These are phyloP conservation scores for Euryodendron excelsum DNA, from an alignment of 148 eudicot species.

Conservation along the genomic window DNA sequence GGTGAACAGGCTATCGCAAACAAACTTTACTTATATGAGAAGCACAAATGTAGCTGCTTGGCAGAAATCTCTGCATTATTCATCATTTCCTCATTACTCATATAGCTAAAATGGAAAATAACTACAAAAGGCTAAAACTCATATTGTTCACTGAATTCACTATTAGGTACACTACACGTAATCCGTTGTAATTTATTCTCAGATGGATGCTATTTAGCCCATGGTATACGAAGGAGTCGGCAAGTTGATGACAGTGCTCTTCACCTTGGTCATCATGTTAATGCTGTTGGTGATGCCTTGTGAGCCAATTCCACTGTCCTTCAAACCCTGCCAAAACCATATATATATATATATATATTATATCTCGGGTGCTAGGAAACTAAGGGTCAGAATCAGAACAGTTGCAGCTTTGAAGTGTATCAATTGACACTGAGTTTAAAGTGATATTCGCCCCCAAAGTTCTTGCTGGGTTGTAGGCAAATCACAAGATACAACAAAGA, in stretches of 20 bases:
- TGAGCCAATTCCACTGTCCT: conserved; percentile 98
- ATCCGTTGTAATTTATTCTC: not conserved
- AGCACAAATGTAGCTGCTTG: not conserved
- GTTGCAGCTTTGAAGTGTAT: no score
- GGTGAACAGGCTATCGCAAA: no score
- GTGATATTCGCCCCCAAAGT: no score
- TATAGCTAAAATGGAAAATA: not conserved
- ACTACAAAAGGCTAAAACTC: no score
- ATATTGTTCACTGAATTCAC: not conserved
- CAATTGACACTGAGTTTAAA: no score
- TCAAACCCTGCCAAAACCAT: conserved; percentile 75
- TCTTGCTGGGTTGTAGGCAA: no score
- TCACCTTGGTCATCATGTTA: conserved; percentile 90
- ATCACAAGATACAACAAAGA: no score
- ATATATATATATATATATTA: no score
- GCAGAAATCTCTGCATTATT: not conserved
- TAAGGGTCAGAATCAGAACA: no score
- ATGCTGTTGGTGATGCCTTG: conserved; percentile 97
- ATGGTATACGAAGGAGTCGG: conserved; percentile 84
- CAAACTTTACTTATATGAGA: no score
- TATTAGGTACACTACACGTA: not conserved
- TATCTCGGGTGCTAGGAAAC: no score
- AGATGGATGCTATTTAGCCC: conserved; percentile 43
- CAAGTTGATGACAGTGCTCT: conserved; percentile 97
- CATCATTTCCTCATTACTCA: not conserved